Evolutionary conservation across 345 rosid genomes (phyloP), one percentile per base, ranked within the genome.

Genomic region (Aquilaria malaccensis): DNA sequence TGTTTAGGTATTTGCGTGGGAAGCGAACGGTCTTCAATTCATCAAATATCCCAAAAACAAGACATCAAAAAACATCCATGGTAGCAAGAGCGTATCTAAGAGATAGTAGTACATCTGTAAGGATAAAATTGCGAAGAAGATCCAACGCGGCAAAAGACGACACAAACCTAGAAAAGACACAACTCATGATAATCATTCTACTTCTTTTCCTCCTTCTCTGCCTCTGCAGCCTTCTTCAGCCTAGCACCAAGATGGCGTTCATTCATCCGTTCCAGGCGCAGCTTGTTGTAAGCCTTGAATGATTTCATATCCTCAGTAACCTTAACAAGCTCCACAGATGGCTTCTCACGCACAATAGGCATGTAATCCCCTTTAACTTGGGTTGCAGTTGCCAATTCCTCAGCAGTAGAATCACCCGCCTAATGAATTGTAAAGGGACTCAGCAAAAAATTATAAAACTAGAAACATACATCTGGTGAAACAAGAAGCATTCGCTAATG

Each of bases 171-270:
- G 43, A 37, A 37, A 5, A 43, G 14, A 22, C 50, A 52, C 2
- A 37, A 15, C 22, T 12, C 64, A 50, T 2, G 5, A 37, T 11
- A 62, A 45, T 45, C 52, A 62, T 11, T 50, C 64, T 74, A 91
- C 84, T 91, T 91, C 83, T 91, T 91, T 33, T 86, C 96, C 68
- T 91, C 98, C 70, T 88, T 91, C 80, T 80, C 96, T 0, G 95
- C 98, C 63, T 91, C 98, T 0, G 96, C 88, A 0, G 98, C 98
- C 79, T 70, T 84, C 75, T 91, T 91, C 80, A 80, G 11, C 65
- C 95, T 85, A 2, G 67, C 81, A 60, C 96, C 96, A 11, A 80
- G 30, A 54, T 88, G 94, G 15, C 90, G 87, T 30, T 55, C 56
- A 22, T 84, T 86, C 15, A 37, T 74, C 2, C 90, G 70, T 81